These are phyloP conservation scores for Raddia distichophylla DNA, from an alignment of 176 grass and related monocot species.

Conservation along the genomic window DNA sequence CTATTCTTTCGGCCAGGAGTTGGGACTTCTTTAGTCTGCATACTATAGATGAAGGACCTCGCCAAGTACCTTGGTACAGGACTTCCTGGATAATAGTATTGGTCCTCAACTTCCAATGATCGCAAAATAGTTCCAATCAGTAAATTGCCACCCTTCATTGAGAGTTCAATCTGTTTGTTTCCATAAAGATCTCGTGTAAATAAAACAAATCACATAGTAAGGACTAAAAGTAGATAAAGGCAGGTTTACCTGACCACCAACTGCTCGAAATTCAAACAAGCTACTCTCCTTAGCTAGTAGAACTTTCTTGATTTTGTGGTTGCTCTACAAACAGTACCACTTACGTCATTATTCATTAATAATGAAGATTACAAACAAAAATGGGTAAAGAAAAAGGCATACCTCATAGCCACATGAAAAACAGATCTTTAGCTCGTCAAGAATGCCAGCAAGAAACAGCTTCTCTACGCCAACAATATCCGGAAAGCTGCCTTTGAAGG, in stretches of 20 bases:
- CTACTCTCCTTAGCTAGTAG: constrained; percentile 76
- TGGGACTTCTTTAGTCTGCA: constrained; percentile 46
- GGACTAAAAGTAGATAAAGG: constrained; percentile 25
- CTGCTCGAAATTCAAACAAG: constrained; percentile 94
- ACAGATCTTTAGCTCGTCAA: constrained; percentile 86
- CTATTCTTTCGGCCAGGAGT: constrained; percentile 48
- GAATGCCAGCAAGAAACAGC: constrained; percentile 89
- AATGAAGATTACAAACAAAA: constrained; percentile 34
- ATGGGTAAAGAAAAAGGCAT: constrained; percentile 35
- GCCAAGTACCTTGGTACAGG: constrained; percentile 70
- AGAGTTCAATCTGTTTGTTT: constrained; percentile 85
- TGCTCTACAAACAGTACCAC: constrained; percentile 53
- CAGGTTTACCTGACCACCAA: constrained; percentile 77
- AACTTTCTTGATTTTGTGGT: constrained; percentile 74
- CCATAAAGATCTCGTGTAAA: constrained; percentile 24
- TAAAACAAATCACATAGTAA: constrained; percentile 28
- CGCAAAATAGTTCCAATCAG: constrained; percentile 86
- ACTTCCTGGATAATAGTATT: constrained; percentile 61
- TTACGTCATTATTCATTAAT: constrained; percentile 23
- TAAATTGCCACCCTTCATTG: constrained; percentile 76
- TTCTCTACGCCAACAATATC: constrained; percentile 73
- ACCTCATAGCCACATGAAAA: constrained; percentile 94
- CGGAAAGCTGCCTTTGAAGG: constrained; percentile 49
- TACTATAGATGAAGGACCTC: constrained; percentile 85
- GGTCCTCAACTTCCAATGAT: constrained; percentile 97